Conservation (phyloP, 345 rosid species). For the Eucalyptus tenuipes region DNA sequence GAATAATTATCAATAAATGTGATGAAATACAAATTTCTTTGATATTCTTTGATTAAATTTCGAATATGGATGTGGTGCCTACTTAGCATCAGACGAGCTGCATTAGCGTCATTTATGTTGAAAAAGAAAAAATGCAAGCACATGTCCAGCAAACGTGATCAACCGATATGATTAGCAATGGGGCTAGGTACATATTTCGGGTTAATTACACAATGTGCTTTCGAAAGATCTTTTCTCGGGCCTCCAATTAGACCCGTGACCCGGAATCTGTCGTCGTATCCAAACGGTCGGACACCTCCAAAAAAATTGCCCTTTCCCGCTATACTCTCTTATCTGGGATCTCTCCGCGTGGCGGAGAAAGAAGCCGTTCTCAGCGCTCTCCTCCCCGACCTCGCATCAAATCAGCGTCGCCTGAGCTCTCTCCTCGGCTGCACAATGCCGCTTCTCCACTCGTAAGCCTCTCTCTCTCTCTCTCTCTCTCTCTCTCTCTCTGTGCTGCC, state of each 20-base stretch:
- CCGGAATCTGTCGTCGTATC: neutral
- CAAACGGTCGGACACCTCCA: neutral
- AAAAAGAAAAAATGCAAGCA: too few species aligned
- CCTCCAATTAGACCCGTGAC: neutral
- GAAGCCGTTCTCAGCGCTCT: neutral
- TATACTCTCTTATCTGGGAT: neutral
- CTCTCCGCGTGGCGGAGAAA: neutral
- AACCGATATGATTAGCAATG: too few species aligned
- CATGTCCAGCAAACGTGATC: too few species aligned
- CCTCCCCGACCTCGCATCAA: neutral
- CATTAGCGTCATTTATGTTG: too few species aligned
- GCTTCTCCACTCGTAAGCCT: neutral
- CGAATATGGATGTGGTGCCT: too few species aligned
- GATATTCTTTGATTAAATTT: too few species aligned
- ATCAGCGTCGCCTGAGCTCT: neutral
- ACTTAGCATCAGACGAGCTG: too few species aligned
- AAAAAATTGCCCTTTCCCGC: neutral
- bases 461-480: neutral
- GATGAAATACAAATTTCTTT: rapidly evolving
- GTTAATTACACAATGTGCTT: neutral
- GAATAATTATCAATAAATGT: too few species aligned
- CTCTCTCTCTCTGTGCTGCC: neutral
- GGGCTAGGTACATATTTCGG: too few species aligned
- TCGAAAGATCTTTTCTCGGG: neutral
- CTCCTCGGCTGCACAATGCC: neutral